Evolutionary conservation across 768 basidiomycete genomes (phyloP).

Genomic region (Russula vinacea): DNA sequence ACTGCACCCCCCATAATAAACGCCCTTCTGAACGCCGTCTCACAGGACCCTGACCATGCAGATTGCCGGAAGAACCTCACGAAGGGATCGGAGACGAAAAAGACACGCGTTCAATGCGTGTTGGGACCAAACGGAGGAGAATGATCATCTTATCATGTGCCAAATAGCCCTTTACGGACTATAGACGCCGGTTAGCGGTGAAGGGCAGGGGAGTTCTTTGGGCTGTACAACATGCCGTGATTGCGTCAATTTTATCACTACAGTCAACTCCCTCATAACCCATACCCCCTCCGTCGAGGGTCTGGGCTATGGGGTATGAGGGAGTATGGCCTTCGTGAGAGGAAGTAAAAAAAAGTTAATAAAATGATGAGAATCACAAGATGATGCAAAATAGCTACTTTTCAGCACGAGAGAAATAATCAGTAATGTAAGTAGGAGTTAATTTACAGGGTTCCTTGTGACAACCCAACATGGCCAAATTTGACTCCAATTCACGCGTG

Average conservation of each 20-base stretch:
- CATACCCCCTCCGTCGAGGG: no score
- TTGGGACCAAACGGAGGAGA: constrained; percentile 16
- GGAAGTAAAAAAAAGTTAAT: no score
- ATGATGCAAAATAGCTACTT: no score
- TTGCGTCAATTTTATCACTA: constrained; percentile 26
- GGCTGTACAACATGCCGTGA: constrained; percentile 23
- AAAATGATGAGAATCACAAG: no score
- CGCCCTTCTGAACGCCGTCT: constrained; percentile 9
- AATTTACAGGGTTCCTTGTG: no score
- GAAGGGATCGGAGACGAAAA: constrained; percentile 14
- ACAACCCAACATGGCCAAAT: no score
- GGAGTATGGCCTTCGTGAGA: no score
- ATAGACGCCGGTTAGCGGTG: constrained; percentile 15
- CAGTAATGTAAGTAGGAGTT: no score
- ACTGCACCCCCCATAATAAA: constrained; percentile 19
- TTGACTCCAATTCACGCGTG: no score
- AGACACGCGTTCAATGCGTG: constrained; percentile 28
- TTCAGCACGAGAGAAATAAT: no score
- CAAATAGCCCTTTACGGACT: constrained; percentile 20
- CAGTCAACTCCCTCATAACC: no score
- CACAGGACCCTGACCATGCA: constrained; percentile 17
- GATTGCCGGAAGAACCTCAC: constrained; percentile 15
- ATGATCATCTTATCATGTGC: constrained; percentile 24
- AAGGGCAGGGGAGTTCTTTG: not conserved
- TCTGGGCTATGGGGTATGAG: no score